Evolutionary conservation across 139 green algal genomes (phyloP).

Genomic region (Pleodorina starrii): DNA sequence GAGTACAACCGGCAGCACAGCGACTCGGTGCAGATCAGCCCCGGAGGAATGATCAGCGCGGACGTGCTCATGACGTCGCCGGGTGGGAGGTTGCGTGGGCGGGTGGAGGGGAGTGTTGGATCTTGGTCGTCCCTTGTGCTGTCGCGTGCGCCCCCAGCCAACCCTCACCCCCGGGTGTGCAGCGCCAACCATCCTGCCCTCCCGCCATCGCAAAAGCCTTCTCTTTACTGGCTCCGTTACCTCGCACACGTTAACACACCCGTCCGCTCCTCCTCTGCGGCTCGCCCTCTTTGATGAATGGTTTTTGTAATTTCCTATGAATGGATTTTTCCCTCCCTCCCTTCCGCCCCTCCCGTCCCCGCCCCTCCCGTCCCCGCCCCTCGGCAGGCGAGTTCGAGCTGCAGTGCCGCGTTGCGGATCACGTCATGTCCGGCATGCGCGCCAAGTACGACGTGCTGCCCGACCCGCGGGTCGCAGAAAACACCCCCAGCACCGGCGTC

Average conservation of each 20-base stretch:
- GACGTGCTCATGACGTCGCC: constrained; percentile 7
- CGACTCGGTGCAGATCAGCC: constrained; percentile 30
- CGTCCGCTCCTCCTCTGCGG: no score
- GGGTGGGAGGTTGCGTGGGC: neutral
- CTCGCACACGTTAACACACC: no score
- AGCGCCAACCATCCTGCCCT: no score
- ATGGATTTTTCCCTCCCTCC: neutral
- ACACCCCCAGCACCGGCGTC: neutral
- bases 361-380: neutral
- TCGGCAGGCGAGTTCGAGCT: constrained; percentile 52
- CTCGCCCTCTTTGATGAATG: neutral
- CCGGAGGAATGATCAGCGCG: constrained; percentile 36
- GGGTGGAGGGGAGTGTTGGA: neutral
- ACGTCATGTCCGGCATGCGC: constrained; percentile 77
- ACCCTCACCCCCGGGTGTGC: no score
- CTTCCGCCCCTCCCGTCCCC: neutral
- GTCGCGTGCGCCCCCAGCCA: no score
- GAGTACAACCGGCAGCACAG: neutral
- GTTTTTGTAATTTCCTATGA: neutral
- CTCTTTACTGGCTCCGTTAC: no score
- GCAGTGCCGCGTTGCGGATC: constrained; percentile 80
- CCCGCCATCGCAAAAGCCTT: no score
- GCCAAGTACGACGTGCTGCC: constrained; percentile 40
- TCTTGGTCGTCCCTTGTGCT: no score
- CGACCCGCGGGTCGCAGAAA: neutral